Conservation (phyloP, 2,329 filamentous ascomycete genomes). For the Alternaria triticina region DNA sequence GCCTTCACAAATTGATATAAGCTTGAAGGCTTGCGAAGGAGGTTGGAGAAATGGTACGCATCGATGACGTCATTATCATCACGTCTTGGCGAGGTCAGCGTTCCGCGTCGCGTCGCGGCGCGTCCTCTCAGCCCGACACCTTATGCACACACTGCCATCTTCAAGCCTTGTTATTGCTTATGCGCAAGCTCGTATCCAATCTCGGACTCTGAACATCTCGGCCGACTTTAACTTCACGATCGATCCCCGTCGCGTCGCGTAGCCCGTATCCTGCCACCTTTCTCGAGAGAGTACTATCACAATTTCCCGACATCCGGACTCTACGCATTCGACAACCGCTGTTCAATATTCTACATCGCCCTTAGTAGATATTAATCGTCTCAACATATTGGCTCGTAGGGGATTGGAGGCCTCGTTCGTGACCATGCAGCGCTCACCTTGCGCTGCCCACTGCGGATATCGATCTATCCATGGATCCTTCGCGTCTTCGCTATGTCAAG, state of each 20-base stretch:
- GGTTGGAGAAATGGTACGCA: neutral
- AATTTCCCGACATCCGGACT: neutral
- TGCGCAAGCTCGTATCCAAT: neutral
- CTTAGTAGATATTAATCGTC: neutral
- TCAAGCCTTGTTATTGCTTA: neutral
- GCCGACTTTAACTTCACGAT: neutral
- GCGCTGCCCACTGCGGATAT: neutral
- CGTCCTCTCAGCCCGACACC: neutral
- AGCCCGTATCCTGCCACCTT: too few relatives aligned
- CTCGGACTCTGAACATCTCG: neutral
- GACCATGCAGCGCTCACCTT: neutral
- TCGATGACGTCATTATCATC: neutral
- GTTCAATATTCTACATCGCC: neutral
- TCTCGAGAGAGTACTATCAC: neutral
- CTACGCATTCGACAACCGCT: neutral
- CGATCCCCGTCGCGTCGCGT: neutral
- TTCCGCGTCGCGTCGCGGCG: neutral
- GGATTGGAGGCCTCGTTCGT: neutral
- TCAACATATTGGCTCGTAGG: neutral
- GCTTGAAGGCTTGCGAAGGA: too few relatives aligned
- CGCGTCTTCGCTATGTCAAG: neutral
- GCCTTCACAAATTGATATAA: too few relatives aligned
- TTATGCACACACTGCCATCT: neutral
- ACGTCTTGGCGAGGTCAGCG: neutral
- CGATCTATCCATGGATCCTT: neutral